These are phyloP conservation scores for Naegleria fowleri DNA, from an alignment of 208 protist genomes.

Conservation along the genomic window DNA sequence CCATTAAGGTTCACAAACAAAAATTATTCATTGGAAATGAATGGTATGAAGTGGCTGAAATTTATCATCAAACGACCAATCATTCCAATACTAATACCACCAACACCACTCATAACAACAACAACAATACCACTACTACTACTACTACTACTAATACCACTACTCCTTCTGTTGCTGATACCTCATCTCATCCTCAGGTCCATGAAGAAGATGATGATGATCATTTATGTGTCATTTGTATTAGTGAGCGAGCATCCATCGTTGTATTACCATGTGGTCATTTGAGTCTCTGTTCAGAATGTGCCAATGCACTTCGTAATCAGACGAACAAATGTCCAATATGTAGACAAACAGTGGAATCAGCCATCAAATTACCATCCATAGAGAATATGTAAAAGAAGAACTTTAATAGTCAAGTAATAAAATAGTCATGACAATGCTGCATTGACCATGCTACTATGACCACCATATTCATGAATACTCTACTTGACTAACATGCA, in stretches of 20 bases:
- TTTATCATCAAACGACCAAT: neutral
- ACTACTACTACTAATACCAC: neutral
- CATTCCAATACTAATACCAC: neutral
- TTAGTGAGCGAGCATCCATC: conserved; percentile 77
- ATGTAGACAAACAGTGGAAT: conserved; percentile 66
- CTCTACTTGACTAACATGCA: no score
- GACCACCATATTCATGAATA: no score
- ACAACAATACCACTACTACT: neutral
- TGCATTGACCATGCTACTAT: no score
- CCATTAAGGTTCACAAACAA: neutral
- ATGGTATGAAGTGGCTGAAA: conserved; percentile 14
- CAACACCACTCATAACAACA: no score
- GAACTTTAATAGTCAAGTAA: no score
- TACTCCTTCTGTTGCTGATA: neutral
- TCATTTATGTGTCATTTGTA: conserved; percentile 82
- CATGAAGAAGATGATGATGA: conserved; percentile 68
- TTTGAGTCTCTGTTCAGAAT: conserved; percentile 85
- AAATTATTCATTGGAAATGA: neutral
- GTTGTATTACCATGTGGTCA: conserved; percentile 85
- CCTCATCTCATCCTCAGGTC: conserved; percentile 1
- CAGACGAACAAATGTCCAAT: conserved; percentile 86
- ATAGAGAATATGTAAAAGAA: neutral
- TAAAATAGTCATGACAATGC: no score
- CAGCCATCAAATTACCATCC: neutral
- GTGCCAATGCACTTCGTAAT: conserved; percentile 76